Evolutionary conservation across 2,329 filamentous ascomycete species (phyloP).

Genomic region (Calonectria honghensis): DNA sequence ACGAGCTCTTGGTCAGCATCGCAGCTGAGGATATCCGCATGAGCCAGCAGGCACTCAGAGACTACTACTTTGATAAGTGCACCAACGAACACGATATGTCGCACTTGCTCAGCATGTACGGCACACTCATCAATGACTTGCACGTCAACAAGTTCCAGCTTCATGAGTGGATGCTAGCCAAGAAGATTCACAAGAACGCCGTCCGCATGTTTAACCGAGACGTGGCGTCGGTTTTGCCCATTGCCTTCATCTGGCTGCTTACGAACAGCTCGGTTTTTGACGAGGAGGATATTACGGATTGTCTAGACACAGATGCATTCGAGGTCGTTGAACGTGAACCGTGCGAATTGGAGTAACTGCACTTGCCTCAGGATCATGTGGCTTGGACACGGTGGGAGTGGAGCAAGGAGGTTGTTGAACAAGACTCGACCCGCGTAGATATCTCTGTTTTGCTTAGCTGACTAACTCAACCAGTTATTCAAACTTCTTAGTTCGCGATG

Average conservation of each 20-base stretch:
- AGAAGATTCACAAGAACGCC: neutral
- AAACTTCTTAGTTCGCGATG: neutral
- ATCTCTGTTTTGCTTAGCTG: neutral
- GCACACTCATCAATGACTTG: neutral
- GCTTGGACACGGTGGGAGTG: neutral
- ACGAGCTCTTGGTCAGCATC: neutral
- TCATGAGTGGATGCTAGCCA: neutral
- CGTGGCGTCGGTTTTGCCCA: neutral
- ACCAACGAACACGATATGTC: neutral
- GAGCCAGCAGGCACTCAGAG: neutral
- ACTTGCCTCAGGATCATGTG: neutral
- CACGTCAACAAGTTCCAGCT: constrained; percentile 5
- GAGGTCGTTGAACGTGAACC: neutral
- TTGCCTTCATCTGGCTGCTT: neutral
- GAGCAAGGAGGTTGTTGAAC: neutral
- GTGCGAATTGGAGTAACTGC: neutral
- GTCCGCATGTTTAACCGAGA: neutral
- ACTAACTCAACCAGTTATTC: neutral
- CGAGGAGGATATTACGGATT: neutral
- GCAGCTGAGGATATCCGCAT: neutral
- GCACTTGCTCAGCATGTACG: neutral
- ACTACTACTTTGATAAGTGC: constrained; percentile 8
- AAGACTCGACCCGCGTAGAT: neutral
- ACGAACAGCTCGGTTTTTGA: neutral
- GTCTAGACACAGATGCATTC: neutral